phyloP scores from a whole-genome alignment of 352 stramenopile species.

The Pythium phragmitis region DNA sequence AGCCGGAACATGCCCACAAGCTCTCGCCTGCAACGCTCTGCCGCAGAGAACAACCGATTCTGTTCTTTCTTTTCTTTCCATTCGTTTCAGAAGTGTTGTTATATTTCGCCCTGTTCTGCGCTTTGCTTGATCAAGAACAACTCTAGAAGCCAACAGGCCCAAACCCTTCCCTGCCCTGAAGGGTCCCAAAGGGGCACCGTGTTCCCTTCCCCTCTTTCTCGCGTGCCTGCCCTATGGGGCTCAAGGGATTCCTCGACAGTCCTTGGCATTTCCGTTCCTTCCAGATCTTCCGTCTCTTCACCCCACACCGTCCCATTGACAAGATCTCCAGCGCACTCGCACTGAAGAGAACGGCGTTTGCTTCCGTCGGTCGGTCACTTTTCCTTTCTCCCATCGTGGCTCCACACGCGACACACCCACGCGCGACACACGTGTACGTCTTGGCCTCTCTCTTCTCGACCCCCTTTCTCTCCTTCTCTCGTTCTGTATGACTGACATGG shows the following conservation, averaged over 20 bases:
- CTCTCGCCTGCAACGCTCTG: too few relatives aligned
- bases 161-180: conserved; percentile 12
- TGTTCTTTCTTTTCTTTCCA: conserved; percentile 24
- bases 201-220: conserved; percentile 18
- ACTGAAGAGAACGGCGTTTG: not conserved
- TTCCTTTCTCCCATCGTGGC: not conserved
- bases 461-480: not conserved
- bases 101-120: conserved; percentile 9
- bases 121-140: not conserved
- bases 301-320: conserved; percentile 20
- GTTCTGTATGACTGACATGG: conserved; percentile 1
- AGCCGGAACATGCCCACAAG: too few relatives aligned
- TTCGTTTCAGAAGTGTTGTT: conserved; percentile 19
- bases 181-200: conserved; percentile 7
- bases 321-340: conserved; percentile 12
- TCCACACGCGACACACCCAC: not conserved
- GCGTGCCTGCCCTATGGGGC: not conserved
- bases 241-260: conserved; percentile 9
- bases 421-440: not conserved
- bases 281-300: conserved; percentile 10
- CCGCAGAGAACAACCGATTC: too few relatives aligned
- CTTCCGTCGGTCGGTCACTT: not conserved
- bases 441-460: not conserved
- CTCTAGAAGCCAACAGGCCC: not conserved
- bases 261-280: conserved; percentile 12